A percentile compares a stretch with the other conserved stretches of the same genome.
Conservation (phyloP, 1,284 basidiomycete genomes). For the Ustilago hordei region DNA sequence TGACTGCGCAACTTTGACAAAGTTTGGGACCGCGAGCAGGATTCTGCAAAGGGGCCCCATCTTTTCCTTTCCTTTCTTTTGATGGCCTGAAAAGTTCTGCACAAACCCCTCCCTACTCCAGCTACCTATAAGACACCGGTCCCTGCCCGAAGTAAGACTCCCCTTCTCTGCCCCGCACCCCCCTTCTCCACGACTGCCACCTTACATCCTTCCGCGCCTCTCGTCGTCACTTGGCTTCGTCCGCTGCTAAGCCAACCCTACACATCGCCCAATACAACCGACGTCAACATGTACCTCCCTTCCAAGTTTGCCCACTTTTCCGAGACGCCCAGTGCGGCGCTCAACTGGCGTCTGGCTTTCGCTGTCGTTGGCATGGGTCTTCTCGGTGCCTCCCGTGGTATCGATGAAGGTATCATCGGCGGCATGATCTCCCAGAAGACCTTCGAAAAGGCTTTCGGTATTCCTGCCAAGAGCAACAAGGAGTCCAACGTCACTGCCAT, state of each 20-base stretch:
- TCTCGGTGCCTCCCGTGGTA: slow-evolving; percentile 50
- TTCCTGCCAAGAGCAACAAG: slow-evolving; percentile 30
- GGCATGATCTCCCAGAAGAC: slow-evolving; percentile 48
- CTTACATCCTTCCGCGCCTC: not conserved
- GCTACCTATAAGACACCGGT: slow-evolving; percentile 7
- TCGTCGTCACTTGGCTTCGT: slow-evolving; percentile 19
- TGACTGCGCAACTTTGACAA: not conserved
- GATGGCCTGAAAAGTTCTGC: not conserved
- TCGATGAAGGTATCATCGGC: slow-evolving; percentile 49
- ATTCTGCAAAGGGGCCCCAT: slow-evolving; percentile 18
- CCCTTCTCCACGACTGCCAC: not conserved
- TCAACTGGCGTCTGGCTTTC: slow-evolving; percentile 49
- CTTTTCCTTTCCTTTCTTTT: slow-evolving; percentile 7
- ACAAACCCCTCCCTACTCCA: not conserved
- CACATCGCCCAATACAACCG: not conserved
- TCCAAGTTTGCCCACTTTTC: slow-evolving; percentile 46
- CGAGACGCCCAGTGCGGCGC: slow-evolving; percentile 48
- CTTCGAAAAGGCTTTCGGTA: slow-evolving; percentile 40
- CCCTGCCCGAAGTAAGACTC: not conserved
- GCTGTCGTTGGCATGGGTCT: slow-evolving; percentile 47
- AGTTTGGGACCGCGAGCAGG: not conserved
- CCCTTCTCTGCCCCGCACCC: not conserved
- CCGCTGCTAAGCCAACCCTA: not conserved
- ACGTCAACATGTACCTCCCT: slow-evolving; percentile 36
- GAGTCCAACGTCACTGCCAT: slow-evolving; percentile 52